Evolutionary conservation across 129 eudicot genomes (phyloP).

Genomic region (Glebionis coronaria): DNA sequence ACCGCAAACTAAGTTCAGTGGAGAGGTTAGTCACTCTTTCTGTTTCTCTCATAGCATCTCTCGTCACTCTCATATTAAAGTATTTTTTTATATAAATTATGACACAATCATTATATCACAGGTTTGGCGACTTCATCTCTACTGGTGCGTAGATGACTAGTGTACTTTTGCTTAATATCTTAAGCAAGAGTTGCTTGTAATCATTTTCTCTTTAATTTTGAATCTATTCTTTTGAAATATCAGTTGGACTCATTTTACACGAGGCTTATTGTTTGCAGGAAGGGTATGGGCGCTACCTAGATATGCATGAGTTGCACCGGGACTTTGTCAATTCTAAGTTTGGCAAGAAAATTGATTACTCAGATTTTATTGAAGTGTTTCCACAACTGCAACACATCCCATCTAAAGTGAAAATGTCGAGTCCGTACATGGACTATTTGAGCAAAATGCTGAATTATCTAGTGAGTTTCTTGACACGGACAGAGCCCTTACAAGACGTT

Average conservation of each 20-base stretch:
- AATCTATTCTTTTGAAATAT: neutral
- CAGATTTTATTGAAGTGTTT: slow-evolving; percentile 71
- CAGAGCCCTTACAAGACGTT: slow-evolving; percentile 91
- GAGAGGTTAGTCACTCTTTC: slow-evolving; percentile 62
- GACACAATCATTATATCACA: neutral
- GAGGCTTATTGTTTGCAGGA: slow-evolving; percentile 52
- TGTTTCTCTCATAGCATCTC: neutral
- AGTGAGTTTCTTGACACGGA: slow-evolving; percentile 71
- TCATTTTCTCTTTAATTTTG: neutral
- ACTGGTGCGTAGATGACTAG: no score
- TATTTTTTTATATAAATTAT: neutral
- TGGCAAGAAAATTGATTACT: slow-evolving; percentile 70
- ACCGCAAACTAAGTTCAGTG: slow-evolving; percentile 84
- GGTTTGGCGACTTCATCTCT: no score
- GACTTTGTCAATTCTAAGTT: slow-evolving; percentile 80
- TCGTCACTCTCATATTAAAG: neutral
- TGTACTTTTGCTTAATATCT: no score
- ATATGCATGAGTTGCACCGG: slow-evolving; percentile 78
- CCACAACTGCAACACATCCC: slow-evolving; percentile 64
- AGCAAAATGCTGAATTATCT: slow-evolving; percentile 80
- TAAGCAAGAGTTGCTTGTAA: no score
- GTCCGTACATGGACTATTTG: slow-evolving; percentile 83
- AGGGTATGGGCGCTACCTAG: slow-evolving; percentile 85
- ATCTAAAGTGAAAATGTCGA: slow-evolving; percentile 62
- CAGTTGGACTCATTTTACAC: no score